Conservation (phyloP, 768 basidiomycete genomes). For the Lentinula detonsa region DNA sequence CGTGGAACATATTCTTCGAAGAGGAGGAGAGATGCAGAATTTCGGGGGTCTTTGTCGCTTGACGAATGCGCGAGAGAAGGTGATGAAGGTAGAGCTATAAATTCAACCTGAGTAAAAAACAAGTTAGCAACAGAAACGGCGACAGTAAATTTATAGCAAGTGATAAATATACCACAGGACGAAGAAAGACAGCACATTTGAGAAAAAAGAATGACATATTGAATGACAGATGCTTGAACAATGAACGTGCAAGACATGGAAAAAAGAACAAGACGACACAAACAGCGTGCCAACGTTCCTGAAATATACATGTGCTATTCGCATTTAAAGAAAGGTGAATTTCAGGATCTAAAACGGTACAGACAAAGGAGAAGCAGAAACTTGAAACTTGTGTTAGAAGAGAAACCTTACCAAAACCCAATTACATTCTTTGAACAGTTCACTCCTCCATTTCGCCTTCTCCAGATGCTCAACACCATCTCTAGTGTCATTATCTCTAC, state of each 20-base stretch:
- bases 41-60: slow-evolving; percentile 53
- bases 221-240: too few relatives aligned
- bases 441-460: neutral
- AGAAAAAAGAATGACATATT: too few relatives aligned
- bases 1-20: slow-evolving; percentile 94
- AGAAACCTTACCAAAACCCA: slow-evolving; percentile 81
- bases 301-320: too few relatives aligned
- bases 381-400: neutral
- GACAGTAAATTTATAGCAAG: too few relatives aligned
- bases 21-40: slow-evolving; percentile 62
- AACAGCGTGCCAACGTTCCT: too few relatives aligned
- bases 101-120: slow-evolving; percentile 59
- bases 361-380: neutral
- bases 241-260: too few relatives aligned
- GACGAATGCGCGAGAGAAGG: neutral
- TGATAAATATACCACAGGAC: too few relatives aligned
- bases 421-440: slow-evolving; percentile 41
- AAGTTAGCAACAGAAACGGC: too few relatives aligned
- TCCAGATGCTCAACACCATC: neutral
- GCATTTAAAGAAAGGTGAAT: too few relatives aligned
- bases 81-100: slow-evolving; percentile 54
- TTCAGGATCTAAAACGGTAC: too few relatives aligned
- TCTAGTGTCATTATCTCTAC: neutral
- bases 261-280: too few relatives aligned
- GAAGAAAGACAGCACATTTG: too few relatives aligned